Evolutionary conservation across 2,329 filamentous ascomycete genomes (phyloP).

Genomic region (Neurospora sp.): DNA sequence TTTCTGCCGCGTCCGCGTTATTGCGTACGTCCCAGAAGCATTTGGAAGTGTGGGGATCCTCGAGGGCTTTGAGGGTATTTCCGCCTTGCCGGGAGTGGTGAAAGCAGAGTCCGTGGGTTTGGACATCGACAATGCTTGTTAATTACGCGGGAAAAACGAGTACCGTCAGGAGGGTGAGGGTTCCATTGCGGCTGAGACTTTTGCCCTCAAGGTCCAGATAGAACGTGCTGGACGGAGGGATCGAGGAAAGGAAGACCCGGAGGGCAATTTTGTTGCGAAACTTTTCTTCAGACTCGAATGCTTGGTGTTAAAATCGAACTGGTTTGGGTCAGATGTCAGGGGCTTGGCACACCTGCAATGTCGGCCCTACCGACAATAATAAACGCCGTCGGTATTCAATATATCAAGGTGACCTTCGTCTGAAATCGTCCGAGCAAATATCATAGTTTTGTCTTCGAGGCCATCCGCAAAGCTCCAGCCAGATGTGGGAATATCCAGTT

Average conservation of each 20-base stretch:
- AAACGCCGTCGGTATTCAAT: no score
- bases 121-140: conserved; percentile 16
- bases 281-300: no score
- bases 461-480: no score
- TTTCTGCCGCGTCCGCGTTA: conserved; percentile 15
- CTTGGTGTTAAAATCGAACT: no score
- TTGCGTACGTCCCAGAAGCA: conserved; percentile 19
- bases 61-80: conserved; percentile 14
- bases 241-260: conserved; percentile 6
- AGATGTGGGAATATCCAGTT: no score
- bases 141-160: conserved; percentile 7
- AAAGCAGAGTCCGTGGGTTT: conserved; percentile 13
- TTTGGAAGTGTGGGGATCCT: conserved; percentile 13
- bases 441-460: no score
- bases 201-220: background rate
- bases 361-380: no score
- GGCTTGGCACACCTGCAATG: no score
- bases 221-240: no score
- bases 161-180: conserved; percentile 12
- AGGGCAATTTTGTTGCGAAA: background rate
- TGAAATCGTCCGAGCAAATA: no score
- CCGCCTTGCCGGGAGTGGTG: conserved; percentile 1
- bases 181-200: conserved; percentile 13
- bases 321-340: no score
- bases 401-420: no score